Base-by-base conservation (phyloP, 2,329 filamentous ascomycete species). In the Boeremia exigua region DNA sequence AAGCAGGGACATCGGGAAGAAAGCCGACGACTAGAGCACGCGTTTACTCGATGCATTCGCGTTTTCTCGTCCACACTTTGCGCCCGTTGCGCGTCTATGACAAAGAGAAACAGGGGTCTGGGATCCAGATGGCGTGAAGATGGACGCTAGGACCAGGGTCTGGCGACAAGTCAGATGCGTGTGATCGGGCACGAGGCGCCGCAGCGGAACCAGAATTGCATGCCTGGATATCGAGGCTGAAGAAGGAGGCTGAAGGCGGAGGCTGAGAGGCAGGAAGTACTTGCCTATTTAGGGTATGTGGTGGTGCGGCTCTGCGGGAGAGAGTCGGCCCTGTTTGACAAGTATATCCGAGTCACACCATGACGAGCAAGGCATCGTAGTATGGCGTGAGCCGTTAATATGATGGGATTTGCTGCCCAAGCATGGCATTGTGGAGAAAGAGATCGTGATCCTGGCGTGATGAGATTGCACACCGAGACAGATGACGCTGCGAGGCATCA, bases 221-320 rank as follows among this genome's bases (percentile, higher is more conserved):
- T 40, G 14, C 34, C 40, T 32, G 15, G 7, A n/a, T 36, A 4
- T 30, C n/a, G 34, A 14, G 12, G 36, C 30, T 11, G 42, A 28
- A 36, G 19, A 48, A 14, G 32, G 45, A 55, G 39, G 52, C 46
- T 45, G 44, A 44, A 46, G 28, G 27, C 17, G 40, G 34, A 52
- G 48, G 48, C 48, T 52, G 28, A 45, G 34, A n/a, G 9, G 34
- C 44, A 7, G 51, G 51, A 44, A 33, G 28, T 25, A 10, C 11
- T 44, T 48, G 38, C 51, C 38, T 29, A 15, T 25, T 44, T 11
- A 17, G 44, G 51, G 17, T 4, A 7, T 28, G 28, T 50, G 30
- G 29, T 55, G 34, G 25, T 49, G 52, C 53, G 53, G 53, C 53
- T 56, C 47, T 56, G 37, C 37, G 53, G 47, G 47, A 27, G 28